Conservation (phyloP, 371 early-diverging fungal genomes). For the Mortierella sp. region DNA sequence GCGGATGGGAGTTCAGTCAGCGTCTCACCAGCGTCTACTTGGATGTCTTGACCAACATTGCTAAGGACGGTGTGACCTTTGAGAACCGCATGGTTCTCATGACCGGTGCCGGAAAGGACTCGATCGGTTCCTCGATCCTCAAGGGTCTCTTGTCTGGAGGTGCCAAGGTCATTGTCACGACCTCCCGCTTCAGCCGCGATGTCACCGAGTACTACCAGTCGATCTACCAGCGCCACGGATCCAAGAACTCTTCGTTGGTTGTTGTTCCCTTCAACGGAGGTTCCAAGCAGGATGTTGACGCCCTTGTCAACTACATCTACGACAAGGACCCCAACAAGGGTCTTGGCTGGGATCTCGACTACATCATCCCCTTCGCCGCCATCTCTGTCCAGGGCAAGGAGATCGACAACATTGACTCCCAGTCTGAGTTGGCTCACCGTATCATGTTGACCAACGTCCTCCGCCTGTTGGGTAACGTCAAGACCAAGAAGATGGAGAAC, state of each 20-base stretch:
- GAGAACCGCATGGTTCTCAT: slow-evolving; percentile 86
- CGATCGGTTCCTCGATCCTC: slow-evolving; percentile 92
- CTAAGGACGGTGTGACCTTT: slow-evolving; percentile 85
- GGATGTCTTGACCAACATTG: slow-evolving; percentile 79
- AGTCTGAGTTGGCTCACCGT: slow-evolving; percentile 92
- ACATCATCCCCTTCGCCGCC: slow-evolving; percentile 96
- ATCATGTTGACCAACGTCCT: slow-evolving; percentile 93
- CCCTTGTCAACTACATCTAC: slow-evolving; percentile 90
- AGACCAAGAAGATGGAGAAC: slow-evolving; percentile 84
- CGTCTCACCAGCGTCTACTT: slow-evolving; percentile 81
- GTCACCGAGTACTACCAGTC: slow-evolving; percentile 90
- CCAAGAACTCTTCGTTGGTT: slow-evolving; percentile 88
- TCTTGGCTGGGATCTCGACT: slow-evolving; percentile 94
- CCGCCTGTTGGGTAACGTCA: slow-evolving; percentile 86
- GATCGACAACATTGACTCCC: slow-evolving; percentile 86
- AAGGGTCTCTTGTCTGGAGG: slow-evolving; percentile 93
- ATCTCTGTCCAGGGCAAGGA: slow-evolving; percentile 93
- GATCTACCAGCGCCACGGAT: slow-evolving; percentile 89
- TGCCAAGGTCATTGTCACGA: slow-evolving; percentile 93
- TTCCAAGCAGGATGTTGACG: slow-evolving; percentile 86
- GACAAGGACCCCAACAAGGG: slow-evolving; percentile 80
- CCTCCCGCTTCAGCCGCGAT: slow-evolving; percentile 89
- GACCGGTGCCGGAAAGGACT: slow-evolving; percentile 94
- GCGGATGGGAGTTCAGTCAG: slow-evolving; percentile 81
- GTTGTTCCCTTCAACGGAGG: slow-evolving; percentile 98